Percentiles rank a stretch among this genome's conserved stretches.
Evolutionary conservation across 1,284 basidiomycete genomes (phyloP).

Genomic region (Agroathelia rolfsii): DNA sequence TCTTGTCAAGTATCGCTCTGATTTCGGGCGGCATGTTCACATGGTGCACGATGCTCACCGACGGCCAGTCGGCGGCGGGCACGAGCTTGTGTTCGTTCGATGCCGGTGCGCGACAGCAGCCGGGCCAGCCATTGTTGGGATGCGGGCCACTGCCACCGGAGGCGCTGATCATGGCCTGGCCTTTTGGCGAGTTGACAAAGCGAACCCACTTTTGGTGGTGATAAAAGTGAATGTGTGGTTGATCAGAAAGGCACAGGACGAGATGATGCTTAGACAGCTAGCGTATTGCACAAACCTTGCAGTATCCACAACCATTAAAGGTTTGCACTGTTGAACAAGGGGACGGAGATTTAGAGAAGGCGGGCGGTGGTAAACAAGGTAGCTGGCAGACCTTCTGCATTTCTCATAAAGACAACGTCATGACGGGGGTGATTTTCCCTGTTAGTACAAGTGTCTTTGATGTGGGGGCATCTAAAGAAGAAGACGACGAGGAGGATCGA

Average conservation of each 20-base stretch:
- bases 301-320: conserved; percentile 78
- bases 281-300: conserved; percentile 48
- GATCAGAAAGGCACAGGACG: too few species aligned
- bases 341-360: conserved; percentile 4
- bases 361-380: conserved; percentile 10
- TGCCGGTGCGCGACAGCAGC: conserved; percentile 67
- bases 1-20: conserved; percentile 49
- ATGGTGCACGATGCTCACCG: conserved; percentile 61
- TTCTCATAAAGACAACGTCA: conserved; percentile 68
- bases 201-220: too few species aligned
- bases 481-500: conserved; percentile 12
- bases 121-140: conserved; percentile 71
- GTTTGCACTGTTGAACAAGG: conserved; percentile 44
- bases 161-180: conserved; percentile 2
- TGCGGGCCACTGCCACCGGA: too few species aligned
- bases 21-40: conserved; percentile 61
- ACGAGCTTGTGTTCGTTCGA: conserved; percentile 48
- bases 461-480: conserved; percentile 56
- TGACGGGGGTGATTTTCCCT: conserved; percentile 57
- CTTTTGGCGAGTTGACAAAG: conserved; percentile 8
- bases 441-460: conserved; percentile 64
- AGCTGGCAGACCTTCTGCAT: conserved; percentile 74
- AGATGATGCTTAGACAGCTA: too few species aligned
- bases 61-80: conserved; percentile 67
- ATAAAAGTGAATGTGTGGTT: too few species aligned